These are phyloP conservation scores for Nannizziopsis arthrosporioides DNA, from an alignment of 2,329 filamentous ascomycete genomes.

Conservation along the genomic window DNA sequence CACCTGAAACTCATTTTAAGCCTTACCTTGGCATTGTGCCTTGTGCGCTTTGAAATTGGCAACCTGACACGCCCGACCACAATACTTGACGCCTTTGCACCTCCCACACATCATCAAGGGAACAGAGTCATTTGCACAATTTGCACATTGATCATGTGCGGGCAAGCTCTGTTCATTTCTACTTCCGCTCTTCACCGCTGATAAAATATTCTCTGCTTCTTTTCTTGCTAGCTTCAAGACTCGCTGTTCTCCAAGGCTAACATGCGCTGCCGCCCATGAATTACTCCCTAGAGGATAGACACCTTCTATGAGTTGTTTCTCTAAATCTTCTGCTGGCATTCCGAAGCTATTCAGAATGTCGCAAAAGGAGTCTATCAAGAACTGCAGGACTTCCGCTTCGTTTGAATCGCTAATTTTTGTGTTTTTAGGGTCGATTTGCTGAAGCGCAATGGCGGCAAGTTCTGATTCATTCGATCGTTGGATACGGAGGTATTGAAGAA, in stretches of 20 bases:
- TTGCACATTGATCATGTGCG: slow-evolving; percentile 19
- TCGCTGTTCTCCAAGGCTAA: slow-evolving; percentile 24
- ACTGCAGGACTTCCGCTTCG: slow-evolving; percentile 25
- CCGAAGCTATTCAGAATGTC: slow-evolving; percentile 23
- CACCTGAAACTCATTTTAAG: slow-evolving; percentile 15
- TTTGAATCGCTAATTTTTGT: slow-evolving; percentile 24
- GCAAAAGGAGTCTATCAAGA: slow-evolving; percentile 25
- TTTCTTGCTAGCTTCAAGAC: slow-evolving; percentile 25
- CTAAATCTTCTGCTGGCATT: slow-evolving; percentile 23
- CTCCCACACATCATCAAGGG: slow-evolving; percentile 25
- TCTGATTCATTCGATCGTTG: slow-evolving; percentile 25
- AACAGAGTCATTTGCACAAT: slow-evolving; percentile 21
- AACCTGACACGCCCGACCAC: slow-evolving; percentile 25
- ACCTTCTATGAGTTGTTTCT: slow-evolving; percentile 23
- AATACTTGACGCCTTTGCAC: slow-evolving; percentile 25
- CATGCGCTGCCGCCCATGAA: slow-evolving; percentile 29
- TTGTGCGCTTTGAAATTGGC: slow-evolving; percentile 25
- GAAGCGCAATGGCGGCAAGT: slow-evolving; percentile 18
- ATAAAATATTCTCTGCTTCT: slow-evolving; percentile 24
- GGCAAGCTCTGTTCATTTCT: slow-evolving; percentile 11
- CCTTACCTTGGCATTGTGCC: slow-evolving; percentile 20
- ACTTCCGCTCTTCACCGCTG: slow-evolving; percentile 16
- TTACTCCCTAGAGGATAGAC: slow-evolving; percentile 25
- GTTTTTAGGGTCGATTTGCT: slow-evolving; percentile 18
- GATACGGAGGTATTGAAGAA: slow-evolving; percentile 30